A percentile compares a stretch with the other conserved stretches of the same genome.
These are phyloP conservation scores for Rhynchosporium secalis DNA, from an alignment of 2,329 filamentous ascomycete genomes.

Conservation along the genomic window DNA sequence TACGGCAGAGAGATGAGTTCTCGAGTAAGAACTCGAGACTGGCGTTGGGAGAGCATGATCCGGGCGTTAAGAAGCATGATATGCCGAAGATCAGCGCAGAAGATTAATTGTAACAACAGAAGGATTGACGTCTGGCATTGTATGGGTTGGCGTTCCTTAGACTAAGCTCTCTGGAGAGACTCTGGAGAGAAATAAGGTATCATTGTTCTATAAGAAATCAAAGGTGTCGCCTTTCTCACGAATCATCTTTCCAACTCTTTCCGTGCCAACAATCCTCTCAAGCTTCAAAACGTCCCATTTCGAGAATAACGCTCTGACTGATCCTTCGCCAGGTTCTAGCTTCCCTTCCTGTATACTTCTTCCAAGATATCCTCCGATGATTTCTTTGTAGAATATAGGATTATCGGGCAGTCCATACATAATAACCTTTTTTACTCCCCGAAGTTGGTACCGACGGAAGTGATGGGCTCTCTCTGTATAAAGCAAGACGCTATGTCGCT, in stretches of 20 bases:
- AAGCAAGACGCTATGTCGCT: constrained; percentile 77
- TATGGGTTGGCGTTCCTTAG: constrained; percentile 25
- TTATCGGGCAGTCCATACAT: constrained; percentile 93
- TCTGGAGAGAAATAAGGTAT: constrained; percentile 1
- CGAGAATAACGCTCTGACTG: constrained; percentile 69
- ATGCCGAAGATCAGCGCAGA: no score
- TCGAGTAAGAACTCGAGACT: constrained; percentile 26
- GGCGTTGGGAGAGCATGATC: constrained; percentile 20
- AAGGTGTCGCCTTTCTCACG: constrained; percentile 85
- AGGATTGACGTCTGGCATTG: constrained; percentile 16
- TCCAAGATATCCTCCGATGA: constrained; percentile 67
- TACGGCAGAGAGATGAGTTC: constrained; percentile 39
- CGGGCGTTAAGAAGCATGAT: no score
- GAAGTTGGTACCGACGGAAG: constrained; percentile 83
- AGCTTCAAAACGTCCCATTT: constrained; percentile 87
- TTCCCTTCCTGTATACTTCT: constrained; percentile 57
- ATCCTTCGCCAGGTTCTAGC: constrained; percentile 59
- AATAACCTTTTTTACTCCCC: constrained; percentile 79
- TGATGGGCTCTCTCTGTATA: constrained; percentile 98
- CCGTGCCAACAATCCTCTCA: constrained; percentile 82
- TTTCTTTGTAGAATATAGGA: constrained; percentile 75
- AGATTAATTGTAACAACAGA: not conserved
- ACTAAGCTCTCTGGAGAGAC: constrained; percentile 13
- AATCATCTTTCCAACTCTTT: constrained; percentile 81
- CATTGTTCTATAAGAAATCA: constrained; percentile 72